A percentile compares a stretch with the other conserved stretches of the same genome.
phyloP scores from a whole-genome alignment of 2,329 filamentous ascomycete genomes.

The Orbilia ellipsospora region DNA sequence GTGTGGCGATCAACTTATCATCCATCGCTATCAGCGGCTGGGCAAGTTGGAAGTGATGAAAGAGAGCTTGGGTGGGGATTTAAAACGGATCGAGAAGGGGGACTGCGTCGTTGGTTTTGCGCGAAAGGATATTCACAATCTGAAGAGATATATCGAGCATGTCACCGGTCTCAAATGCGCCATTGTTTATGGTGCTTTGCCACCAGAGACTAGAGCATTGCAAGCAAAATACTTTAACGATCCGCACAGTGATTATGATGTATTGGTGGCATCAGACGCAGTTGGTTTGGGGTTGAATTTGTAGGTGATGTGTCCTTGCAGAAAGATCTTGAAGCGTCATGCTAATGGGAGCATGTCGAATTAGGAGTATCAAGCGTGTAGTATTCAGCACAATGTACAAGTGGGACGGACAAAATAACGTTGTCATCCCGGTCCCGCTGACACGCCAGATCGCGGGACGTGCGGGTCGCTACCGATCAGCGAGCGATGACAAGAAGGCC shows the following conservation, averaged over 20 bases:
- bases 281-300: slow-evolving; percentile 98
- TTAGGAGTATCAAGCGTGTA: slow-evolving; percentile 81
- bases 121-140: slow-evolving; percentile 79
- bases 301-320: slow-evolving; percentile 64
- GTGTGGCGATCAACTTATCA: slow-evolving; percentile 81
- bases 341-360: slow-evolving; percentile 22
- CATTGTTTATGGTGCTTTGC: slow-evolving; percentile 90
- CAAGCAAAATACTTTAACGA: slow-evolving; percentile 96
- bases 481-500: slow-evolving; percentile 62
- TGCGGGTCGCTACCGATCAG: slow-evolving; percentile 85
- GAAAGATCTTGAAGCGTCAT: neutral
- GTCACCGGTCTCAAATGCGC: slow-evolving; percentile 82
- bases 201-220: slow-evolving; percentile 89
- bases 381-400: slow-evolving; percentile 85
- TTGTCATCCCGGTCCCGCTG: slow-evolving; percentile 76
- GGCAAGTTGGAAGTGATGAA: slow-evolving; percentile 78
- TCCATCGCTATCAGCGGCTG: slow-evolving; percentile 85
- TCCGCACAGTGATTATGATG: slow-evolving; percentile 94
- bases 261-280: slow-evolving; percentile 90
- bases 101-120: slow-evolving; percentile 92
- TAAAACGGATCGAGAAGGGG: slow-evolving; percentile 80
- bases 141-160: slow-evolving; percentile 82
- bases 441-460: slow-evolving; percentile 95
- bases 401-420: slow-evolving; percentile 71
- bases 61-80: slow-evolving; percentile 72